Evolutionary conservation across 148 eudicot genomes (phyloP).

Genomic region (Suaeda aralocaspica): DNA sequence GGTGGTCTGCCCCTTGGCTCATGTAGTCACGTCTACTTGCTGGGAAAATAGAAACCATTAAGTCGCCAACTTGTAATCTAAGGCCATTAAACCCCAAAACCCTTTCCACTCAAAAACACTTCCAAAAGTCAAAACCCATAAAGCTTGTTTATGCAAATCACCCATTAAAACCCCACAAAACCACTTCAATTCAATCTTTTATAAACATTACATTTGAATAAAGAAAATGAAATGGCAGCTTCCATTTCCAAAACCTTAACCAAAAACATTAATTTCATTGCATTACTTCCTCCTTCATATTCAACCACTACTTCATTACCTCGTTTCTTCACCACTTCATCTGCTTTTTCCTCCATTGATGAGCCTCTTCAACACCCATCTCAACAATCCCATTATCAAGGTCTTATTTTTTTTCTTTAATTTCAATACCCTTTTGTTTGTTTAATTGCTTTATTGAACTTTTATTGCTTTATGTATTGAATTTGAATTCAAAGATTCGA

Average conservation of each 20-base stretch:
- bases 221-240: conserved; percentile 31
- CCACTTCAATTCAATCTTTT: too few relatives aligned
- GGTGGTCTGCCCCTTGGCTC: too few relatives aligned
- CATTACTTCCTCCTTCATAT: conserved; percentile 9
- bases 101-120: too few relatives aligned
- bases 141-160: too few relatives aligned
- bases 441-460: too few relatives aligned
- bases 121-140: too few relatives aligned
- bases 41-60: too few relatives aligned
- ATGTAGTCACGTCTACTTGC: too few relatives aligned
- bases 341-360: conserved; percentile 29
- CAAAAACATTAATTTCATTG: neutral
- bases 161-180: too few relatives aligned
- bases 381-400: conserved; percentile 35
- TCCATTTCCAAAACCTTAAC: conserved; percentile 32
- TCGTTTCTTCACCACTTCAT: conserved; percentile 31
- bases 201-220: too few relatives aligned
- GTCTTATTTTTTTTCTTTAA: conserved; percentile 19
- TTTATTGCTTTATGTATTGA: neutral
- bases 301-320: conserved; percentile 19
- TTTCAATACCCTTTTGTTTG: neutral
- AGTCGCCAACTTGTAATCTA: too few relatives aligned
- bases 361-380: conserved; percentile 23
- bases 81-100: too few relatives aligned
- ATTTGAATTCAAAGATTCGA: neutral